Evolutionary conservation across 2,329 filamentous ascomycete genomes (phyloP).

Genomic region (Exophiala sp.): DNA sequence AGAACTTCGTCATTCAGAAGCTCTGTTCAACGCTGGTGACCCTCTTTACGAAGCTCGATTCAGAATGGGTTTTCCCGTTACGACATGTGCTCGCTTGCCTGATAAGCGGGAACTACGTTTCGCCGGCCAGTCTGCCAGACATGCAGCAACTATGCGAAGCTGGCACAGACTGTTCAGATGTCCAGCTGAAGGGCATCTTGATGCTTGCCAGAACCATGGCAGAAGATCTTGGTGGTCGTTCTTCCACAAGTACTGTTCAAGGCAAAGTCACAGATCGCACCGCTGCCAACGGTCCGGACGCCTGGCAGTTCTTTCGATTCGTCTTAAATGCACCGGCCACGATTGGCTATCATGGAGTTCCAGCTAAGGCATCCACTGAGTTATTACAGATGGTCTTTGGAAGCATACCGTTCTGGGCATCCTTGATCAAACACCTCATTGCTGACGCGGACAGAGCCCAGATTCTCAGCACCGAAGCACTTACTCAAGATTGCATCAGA

Average conservation of each 20-base stretch:
- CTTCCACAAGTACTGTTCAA: conserved; percentile 8
- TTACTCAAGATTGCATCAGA: conserved; percentile 9
- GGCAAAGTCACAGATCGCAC: conserved; percentile 11
- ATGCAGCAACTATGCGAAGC: conserved; percentile 34
- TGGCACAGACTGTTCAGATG: conserved; percentile 6
- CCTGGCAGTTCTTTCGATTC: conserved; percentile 22
- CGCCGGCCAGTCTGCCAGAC: conserved; percentile 37
- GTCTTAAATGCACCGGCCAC: neutral
- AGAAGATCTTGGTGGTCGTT: conserved; percentile 31
- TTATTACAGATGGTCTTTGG: conserved; percentile 4
- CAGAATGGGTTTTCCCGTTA: conserved; percentile 35
- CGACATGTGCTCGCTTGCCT: conserved; percentile 34
- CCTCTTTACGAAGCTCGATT: conserved; percentile 40
- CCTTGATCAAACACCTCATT: conserved; percentile 8
- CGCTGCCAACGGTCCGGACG: conserved; percentile 18
- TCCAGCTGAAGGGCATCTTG: conserved; percentile 20
- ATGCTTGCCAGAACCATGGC: conserved; percentile 35
- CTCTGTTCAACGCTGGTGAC: conserved; percentile 43
- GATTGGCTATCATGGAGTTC: neutral
- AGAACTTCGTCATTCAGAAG: conserved; percentile 45
- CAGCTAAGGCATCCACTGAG: neutral
- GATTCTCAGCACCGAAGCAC: conserved; percentile 2
- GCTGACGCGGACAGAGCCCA: neutral
- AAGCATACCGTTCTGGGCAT: conserved; percentile 18
- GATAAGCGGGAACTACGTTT: conserved; percentile 36